Evolutionary conservation across 176 grass and related monocot species (phyloP), one percentile per base, ranked within the genome.

Genomic region (Pharus latifolius): DNA sequence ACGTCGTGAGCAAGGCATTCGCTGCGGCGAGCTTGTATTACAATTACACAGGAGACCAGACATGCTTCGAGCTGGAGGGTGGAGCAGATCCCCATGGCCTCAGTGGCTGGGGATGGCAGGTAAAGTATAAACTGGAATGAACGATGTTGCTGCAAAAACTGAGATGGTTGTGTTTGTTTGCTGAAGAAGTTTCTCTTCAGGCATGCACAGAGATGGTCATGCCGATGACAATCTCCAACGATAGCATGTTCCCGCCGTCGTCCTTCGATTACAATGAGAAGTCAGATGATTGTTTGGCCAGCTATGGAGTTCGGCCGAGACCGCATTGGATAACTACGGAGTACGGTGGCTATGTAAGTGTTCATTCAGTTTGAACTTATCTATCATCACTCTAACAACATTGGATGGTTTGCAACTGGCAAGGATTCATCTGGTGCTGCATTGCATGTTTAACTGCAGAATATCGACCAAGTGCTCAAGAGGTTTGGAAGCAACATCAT

Each of bases 171-270:
- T 59, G 3, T 65, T 19, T 70, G 31, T 25, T 53, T 35, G 7
- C 28, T 76, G 65, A 54, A 74, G 46, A 2, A 31, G 56, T 23
- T 75, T 23, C 0, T 85, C 0, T 43, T 18, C 34, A 99, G 95
- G 81, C 95, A 55, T 99, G 95, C 76, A 99, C 95, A 60, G 90
- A 99, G 79, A 99, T 99, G 95, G 59, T 99, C 75, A 94, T 99
- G 90, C 90, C 90, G 0, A 84, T 99, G 95, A 70, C 54, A 0
- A 25, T 58, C 34, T 84, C 95, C 18, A 91, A 81, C 26, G 72
- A 91, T 47, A 94, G 90, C 76, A 99, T 99, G 90, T 94, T 99
- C 65, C 81, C 87, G 2, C 72, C 87, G 42, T 91, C 22, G 5
- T 49, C 38, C 33, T 98, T 77, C 58, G 73, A 26, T 60, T 98